phyloP scores from a whole-genome alignment of 2,329 filamentous ascomycete species.

The Aspergillus melleus region DNA sequence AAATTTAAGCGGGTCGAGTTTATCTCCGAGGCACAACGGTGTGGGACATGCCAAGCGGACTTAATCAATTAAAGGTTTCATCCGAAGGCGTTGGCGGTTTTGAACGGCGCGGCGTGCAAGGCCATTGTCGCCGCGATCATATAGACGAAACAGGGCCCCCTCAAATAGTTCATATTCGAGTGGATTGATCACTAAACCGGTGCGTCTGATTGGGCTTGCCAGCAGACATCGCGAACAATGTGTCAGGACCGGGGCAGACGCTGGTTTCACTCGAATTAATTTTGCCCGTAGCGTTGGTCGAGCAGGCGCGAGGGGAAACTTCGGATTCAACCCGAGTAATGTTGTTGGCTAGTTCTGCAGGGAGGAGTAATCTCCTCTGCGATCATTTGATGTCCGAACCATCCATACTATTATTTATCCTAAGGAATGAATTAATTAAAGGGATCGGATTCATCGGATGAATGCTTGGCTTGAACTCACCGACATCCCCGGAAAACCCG shows the following conservation, averaged over 20 bases:
- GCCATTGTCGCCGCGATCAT: constrained; percentile 9
- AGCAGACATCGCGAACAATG: background rate
- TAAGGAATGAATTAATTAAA: too few relatives aligned
- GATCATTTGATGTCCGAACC: too few relatives aligned
- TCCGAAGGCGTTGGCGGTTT: constrained; percentile 12
- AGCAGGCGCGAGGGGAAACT: background rate
- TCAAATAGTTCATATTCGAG: constrained; percentile 6
- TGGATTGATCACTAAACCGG: constrained; percentile 16
- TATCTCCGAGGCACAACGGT: background rate
- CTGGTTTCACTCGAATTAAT: constrained; percentile 1
- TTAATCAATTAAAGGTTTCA: constrained; percentile 13
- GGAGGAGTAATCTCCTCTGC: too few relatives aligned
- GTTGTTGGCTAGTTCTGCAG: background rate
- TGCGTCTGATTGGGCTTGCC: constrained; percentile 8
- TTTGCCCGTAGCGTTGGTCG: too few relatives aligned
- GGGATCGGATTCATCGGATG: too few relatives aligned
- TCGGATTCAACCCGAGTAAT: background rate
- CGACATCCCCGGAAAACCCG: too few relatives aligned
- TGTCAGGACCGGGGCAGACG: background rate
- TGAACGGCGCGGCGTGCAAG: constrained; percentile 4
- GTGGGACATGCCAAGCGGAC: constrained; percentile 14
- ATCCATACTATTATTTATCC: too few relatives aligned
- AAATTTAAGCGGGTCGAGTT: constrained; percentile 9
- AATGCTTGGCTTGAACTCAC: too few relatives aligned
- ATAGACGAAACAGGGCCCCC: constrained; percentile 12